Conservation (phyloP, 2,329 filamentous ascomycete genomes). For the Tolypocladium ophioglossoides region DNA sequence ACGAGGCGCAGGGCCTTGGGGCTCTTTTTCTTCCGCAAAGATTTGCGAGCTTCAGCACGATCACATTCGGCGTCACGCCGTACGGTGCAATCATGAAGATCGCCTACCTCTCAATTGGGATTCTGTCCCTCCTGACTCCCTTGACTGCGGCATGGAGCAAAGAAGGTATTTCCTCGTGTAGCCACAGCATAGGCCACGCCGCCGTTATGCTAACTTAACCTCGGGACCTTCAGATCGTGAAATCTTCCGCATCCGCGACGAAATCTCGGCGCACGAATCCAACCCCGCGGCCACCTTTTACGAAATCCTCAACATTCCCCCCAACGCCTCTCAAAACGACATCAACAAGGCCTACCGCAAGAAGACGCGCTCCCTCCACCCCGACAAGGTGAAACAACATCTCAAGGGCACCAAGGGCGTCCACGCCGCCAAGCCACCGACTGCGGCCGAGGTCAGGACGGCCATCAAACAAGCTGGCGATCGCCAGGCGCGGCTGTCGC, state of each 20-base stretch:
- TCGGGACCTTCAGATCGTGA: conserved; percentile 65
- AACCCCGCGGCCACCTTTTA: conserved; percentile 82
- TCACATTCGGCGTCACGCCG: background rate
- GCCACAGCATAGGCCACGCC: background rate
- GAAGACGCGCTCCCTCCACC: conserved; percentile 73
- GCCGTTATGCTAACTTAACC: background rate
- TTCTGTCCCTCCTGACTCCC: conserved; percentile 56
- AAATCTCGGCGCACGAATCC: conserved; percentile 66
- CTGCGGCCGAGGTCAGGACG: conserved; percentile 62
- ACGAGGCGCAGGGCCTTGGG: background rate
- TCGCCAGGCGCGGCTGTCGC: conserved; percentile 71
- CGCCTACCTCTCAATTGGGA: conserved; percentile 53
- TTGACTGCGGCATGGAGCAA: conserved; percentile 73
- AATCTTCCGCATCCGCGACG: conserved; percentile 91
- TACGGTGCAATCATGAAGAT: conserved; percentile 57
- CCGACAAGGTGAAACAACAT: conserved; percentile 87
- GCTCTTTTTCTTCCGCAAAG: background rate
- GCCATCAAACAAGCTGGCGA: conserved; percentile 74
- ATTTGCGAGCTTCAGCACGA: background rate
- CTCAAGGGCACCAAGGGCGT: conserved; percentile 54
- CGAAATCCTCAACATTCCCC: conserved; percentile 73
- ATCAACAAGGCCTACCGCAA: conserved; percentile 92
- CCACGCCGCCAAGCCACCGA: conserved; percentile 59
- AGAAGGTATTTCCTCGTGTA: conserved; percentile 46
- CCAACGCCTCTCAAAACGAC: conserved; percentile 69